Evolutionary conservation across 2,329 filamentous ascomycete species (phyloP).

Genomic region (Metarhizium anisopliae): DNA sequence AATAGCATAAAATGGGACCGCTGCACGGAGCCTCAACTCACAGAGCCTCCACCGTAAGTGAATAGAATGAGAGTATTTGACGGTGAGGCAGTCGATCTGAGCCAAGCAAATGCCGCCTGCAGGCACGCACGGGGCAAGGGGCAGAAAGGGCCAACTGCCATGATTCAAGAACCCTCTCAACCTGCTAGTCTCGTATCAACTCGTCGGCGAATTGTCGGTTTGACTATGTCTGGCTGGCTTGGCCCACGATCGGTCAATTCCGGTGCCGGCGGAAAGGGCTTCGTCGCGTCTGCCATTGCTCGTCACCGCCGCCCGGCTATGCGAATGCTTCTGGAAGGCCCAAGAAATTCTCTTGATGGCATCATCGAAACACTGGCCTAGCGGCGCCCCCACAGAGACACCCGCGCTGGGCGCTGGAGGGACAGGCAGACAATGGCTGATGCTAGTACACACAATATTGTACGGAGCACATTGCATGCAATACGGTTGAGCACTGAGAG

Average conservation of each 20-base stretch:
- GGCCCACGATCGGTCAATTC: conserved; percentile 15
- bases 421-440: not conserved
- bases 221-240: conserved; percentile 1
- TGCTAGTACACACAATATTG: no score
- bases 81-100: not conserved
- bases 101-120: not conserved
- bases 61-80: not conserved
- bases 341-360: conserved; percentile 15
- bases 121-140: not conserved
- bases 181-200: not conserved
- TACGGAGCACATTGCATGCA: no score
- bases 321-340: conserved; percentile 21
- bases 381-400: not conserved
- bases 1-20: conserved; percentile 4
- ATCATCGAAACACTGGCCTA: conserved; percentile 9
- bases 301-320: conserved; percentile 12
- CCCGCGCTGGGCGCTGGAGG: not conserved
- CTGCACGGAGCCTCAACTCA: conserved; percentile 4
- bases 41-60: not conserved
- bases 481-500: no score
- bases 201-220: conserved; percentile 18
- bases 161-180: conserved; percentile 5
- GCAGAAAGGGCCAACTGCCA: not conserved
- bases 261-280: conserved; percentile 15
- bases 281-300: conserved; percentile 9